Evolutionary conservation across 2,329 filamentous ascomycete species (phyloP), one percentile per base, ranked within the genome.

Genomic region (Apiospora phragmitis): DNA sequence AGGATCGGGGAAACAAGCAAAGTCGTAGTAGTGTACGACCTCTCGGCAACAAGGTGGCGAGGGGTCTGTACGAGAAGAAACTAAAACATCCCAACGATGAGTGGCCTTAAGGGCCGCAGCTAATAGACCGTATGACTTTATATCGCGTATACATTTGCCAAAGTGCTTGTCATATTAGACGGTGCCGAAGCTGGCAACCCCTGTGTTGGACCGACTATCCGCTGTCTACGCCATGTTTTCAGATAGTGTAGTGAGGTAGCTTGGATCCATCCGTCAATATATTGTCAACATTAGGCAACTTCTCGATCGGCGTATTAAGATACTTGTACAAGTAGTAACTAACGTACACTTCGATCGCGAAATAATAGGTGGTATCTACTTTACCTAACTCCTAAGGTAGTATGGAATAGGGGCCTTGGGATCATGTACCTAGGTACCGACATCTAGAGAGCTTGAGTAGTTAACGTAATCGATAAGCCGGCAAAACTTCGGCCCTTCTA

Each of bases 111-210:
- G 65, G 65, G 38, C 65, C 24, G 38, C 65, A 45, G 42, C 38
- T 67, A 67, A 67, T 67, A 67, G 65, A 67, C 65, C 38, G 55
- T 62, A 62, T 62, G 32, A 62, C 18, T 62, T 62, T 62, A 62
- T 4, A n/a, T 29, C 8, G 6, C 55, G 29, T 35, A 62, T 38
- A n/a, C 29, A 11, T 41, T 55, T 62, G 55, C 11, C 8, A n/a
- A 32, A n/a, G 29, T 47, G 18, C 32, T 38, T 38, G 32, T 5
- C 21, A 12, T 9, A 11, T 26, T 49, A n/a, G 21, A 47, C 51
- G 12, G 24, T 8, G 26, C n/a, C 8, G 32, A n/a, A 62, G 26
- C 35, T 9, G 18, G 29, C 16, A n/a, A n/a, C 55, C 26, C 55
- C 4, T 32, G 26, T 45, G 6, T 21, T n/a, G 16, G 18, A n/a